Conservation (phyloP, 345 rosid genomes). For the sweet orange (Citrus sinensis) region DVS_A1.0 CM039164.1:27833501-27834000, state of each 20-base stretch:
- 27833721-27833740: not conserved
- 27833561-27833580: conserved; percentile 20
- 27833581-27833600: not conserved
- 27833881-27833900: conserved; percentile 16
- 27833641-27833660: conserved; percentile 11
- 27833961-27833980: conserved; percentile 29
- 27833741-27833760: not conserved
- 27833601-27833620: not conserved
- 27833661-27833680: not conserved
- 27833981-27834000: conserved; percentile 31
- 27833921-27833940: conserved; percentile 1
- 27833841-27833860: conserved; percentile 17
- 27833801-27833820: conserved; percentile 20
- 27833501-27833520: not conserved
- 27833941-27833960: conserved; percentile 20
- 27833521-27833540: too few relatives aligned
- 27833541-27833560: not conserved
- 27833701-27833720: not conserved
- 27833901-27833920: not conserved
- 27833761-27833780: not conserved
- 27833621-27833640: conserved; percentile 16
- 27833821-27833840: conserved; percentile 20
- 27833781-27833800: conserved; percentile 18
- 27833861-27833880: conserved; percentile 20
- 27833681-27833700: conserved; percentile 4